These are phyloP conservation scores for Neurospora terricola DNA, from an alignment of 495 filamentous ascomycete species.

Conservation along the genomic window DNA sequence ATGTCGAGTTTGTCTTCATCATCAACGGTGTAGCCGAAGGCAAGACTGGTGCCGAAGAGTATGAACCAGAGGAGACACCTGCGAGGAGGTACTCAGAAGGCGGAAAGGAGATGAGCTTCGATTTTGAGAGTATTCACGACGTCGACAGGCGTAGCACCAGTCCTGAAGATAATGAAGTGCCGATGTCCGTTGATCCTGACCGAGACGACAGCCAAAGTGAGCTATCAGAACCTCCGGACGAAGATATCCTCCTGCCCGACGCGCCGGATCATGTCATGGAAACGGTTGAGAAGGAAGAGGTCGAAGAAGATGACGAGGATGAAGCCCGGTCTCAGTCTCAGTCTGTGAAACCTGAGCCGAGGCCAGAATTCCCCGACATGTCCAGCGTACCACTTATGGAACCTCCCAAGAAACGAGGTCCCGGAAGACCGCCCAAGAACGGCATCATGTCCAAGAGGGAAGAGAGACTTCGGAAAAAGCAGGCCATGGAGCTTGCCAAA, in stretches of 20 bases:
- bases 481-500: slow-evolving; percentile 41
- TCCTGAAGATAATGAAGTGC: slow-evolving; percentile 29
- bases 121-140: slow-evolving; percentile 50
- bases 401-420: slow-evolving; percentile 63
- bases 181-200: neutral
- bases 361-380: slow-evolving; percentile 20
- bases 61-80: slow-evolving; percentile 24
- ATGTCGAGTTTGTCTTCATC: slow-evolving; percentile 61
- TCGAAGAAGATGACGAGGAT: slow-evolving; percentile 32
- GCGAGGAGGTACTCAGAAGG: slow-evolving; percentile 38
- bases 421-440: slow-evolving; percentile 83
- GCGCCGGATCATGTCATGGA: slow-evolving; percentile 24
- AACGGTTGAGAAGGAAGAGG: slow-evolving; percentile 21
- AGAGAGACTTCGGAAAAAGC: slow-evolving; percentile 54
- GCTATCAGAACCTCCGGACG: slow-evolving; percentile 19
- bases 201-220: slow-evolving; percentile 19
- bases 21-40: slow-evolving; percentile 63
- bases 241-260: slow-evolving; percentile 21
- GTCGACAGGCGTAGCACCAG: slow-evolving; percentile 43
- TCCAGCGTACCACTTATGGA: neutral
- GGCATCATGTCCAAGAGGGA: slow-evolving; percentile 88
- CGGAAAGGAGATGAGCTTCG: slow-evolving; percentile 54
- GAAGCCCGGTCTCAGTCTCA: slow-evolving; percentile 4
- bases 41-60: slow-evolving; percentile 54
- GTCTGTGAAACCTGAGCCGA: slow-evolving; percentile 23